Percentiles rank a stretch among this genome's conserved stretches.
Evolutionary conservation across 2,329 filamentous ascomycete genomes (phyloP).

Genomic region (Drechslera avenae): DNA sequence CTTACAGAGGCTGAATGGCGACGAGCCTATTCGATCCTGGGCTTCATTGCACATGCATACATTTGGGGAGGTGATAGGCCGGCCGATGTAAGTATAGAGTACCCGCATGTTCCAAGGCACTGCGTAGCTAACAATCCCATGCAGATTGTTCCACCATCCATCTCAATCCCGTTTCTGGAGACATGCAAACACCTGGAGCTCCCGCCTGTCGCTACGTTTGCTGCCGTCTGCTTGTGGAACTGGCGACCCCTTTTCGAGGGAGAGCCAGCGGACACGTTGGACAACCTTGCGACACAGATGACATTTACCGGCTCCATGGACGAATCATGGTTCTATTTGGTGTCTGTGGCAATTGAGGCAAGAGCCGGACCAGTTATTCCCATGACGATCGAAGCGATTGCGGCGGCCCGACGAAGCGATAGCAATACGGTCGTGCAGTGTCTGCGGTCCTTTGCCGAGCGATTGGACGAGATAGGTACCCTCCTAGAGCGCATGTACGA

Average conservation of each 20-base stretch:
- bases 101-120: not conserved
- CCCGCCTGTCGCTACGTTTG: constrained; percentile 91
- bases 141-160: constrained; percentile 72
- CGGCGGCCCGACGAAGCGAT: constrained; percentile 75
- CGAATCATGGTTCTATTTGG: constrained; percentile 98
- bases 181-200: constrained; percentile 81
- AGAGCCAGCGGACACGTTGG: constrained; percentile 79
- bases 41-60: constrained; percentile 82
- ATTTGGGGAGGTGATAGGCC: constrained; percentile 85
- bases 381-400: constrained; percentile 85
- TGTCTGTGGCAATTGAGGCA: constrained; percentile 94
- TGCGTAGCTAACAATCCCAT: constrained; percentile 22
- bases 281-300: constrained; percentile 84
- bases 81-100: constrained; percentile 62
- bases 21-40: constrained; percentile 78
- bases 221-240: constrained; percentile 92
- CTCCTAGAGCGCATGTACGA: constrained; percentile 92
- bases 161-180: constrained; percentile 81
- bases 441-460: constrained; percentile 82
- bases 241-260: constrained; percentile 88
- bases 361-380: constrained; percentile 85
- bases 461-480: constrained; percentile 79
- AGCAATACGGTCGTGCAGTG: constrained; percentile 73
- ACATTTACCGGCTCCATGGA: constrained; percentile 95
- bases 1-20: constrained; percentile 89